phyloP scores from a whole-genome alignment of 768 basidiomycete genomes.

The Agaricus sinodeliciosus region DNA sequence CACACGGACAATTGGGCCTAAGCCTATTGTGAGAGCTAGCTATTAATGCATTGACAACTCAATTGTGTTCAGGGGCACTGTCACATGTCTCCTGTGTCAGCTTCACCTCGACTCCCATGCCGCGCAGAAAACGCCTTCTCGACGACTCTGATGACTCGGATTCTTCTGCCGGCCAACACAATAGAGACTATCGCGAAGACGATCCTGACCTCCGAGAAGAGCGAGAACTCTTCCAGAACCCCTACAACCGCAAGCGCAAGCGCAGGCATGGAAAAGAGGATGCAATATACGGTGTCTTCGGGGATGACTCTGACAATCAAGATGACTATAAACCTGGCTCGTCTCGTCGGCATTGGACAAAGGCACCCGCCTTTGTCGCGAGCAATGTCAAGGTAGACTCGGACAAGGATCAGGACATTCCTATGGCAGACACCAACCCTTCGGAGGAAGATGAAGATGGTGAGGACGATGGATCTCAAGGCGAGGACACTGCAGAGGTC shows the following conservation, averaged over 20 bases:
- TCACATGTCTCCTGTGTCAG: background rate
- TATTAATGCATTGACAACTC: background rate
- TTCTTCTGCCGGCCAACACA: conserved; percentile 50
- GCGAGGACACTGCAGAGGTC: conserved; percentile 29
- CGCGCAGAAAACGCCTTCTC: conserved; percentile 67
- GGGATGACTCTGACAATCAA: conserved; percentile 64
- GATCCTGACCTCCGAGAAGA: conserved; percentile 67
- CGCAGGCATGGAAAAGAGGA: conserved; percentile 64
- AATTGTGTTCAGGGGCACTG: background rate
- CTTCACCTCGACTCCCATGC: conserved; percentile 38
- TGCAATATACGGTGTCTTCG: conserved; percentile 72
- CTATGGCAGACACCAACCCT: conserved; percentile 19
- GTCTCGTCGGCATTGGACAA: conserved; percentile 56
- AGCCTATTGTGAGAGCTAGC: background rate
- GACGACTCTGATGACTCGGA: conserved; percentile 73
- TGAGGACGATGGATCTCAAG: conserved; percentile 28
- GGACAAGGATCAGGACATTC: conserved; percentile 33
- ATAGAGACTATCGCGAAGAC: conserved; percentile 39
- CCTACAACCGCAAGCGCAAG: conserved; percentile 66
- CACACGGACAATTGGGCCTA: background rate
- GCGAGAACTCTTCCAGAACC: conserved; percentile 69
- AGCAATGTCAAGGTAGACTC: conserved; percentile 45
- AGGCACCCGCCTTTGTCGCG: conserved; percentile 70
- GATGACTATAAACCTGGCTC: conserved; percentile 20
- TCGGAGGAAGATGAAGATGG: conserved; percentile 17